Evolutionary conservation across 2,329 filamentous ascomycete species (phyloP), one percentile per base, ranked within the genome.

Genomic region (Helotiales sp.): DNA sequence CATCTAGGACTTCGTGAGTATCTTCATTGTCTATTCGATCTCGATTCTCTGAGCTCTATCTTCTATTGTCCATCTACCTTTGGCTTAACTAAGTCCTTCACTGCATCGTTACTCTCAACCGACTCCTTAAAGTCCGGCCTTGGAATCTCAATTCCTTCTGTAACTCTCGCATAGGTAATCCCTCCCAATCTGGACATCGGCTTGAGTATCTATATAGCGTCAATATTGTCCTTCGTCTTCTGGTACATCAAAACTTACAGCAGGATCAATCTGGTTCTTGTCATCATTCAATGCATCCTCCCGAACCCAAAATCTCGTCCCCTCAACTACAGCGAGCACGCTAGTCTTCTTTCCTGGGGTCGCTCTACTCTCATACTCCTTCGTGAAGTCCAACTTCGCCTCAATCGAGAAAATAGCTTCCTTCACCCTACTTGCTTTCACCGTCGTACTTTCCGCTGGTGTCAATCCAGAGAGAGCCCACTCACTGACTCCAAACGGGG

Each of bases 201-300:
- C 61, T 84, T 84, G 55, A 97, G 75, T 8, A 96, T 80, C 75
- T 87, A 51, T 62, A 40, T 13, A 49, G 9, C 22, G 30, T 64
- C 22, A 68, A 59, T 50, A 29, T 44, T 36, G 30, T 17, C 36
- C 15, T 9, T n/a, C 29, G 55, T 56, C 19, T 40, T 34, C 36
- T 27, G 48, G 50, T 9, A 12, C 13, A 9, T 10, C 1, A 54
- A 19, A 38, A 76, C 81, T 75, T 70, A 87, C 84, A 52, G 76
- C 81, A 10, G 90, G 84, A 72, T 96, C 89, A 57, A 98, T 79
- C 40, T 90, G 67, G 64, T 85, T 91, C 69, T 79, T 82, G 8
- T 91, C 87, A 70, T 90, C 84, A 66, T 96, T 90, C 60, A 96
- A 77, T 2, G 92, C 92, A 75, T 97, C 93, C 71, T 96, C 91